phyloP scores from a whole-genome alignment of 2,329 filamentous ascomycete genomes.

The Alternaria tenuissima region DNA sequence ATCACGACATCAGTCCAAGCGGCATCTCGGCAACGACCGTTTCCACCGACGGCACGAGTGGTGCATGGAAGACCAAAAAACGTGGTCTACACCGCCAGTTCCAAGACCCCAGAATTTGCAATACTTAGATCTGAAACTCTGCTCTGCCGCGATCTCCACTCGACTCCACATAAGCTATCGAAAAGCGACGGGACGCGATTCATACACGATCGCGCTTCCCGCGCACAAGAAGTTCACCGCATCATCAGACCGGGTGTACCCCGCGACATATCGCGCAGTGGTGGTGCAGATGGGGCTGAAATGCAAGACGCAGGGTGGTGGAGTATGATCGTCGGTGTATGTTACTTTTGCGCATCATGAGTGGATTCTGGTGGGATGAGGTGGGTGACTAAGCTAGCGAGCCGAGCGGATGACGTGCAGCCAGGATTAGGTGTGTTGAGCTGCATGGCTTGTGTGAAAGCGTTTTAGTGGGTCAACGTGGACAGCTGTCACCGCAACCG shows the following conservation, averaged over 20 bases:
- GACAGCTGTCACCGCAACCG: conserved; percentile 26
- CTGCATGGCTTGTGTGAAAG: conserved; percentile 5
- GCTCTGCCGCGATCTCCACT: conserved; percentile 9
- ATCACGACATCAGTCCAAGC: neutral
- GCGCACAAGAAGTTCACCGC: conserved; percentile 10
- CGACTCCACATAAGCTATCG: conserved; percentile 13
- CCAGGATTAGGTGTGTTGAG: conserved; percentile 14
- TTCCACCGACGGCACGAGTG: neutral
- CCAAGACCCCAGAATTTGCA: conserved; percentile 8
- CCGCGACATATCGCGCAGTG: conserved; percentile 25
- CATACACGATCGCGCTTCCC: conserved; percentile 10
- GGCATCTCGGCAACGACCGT: conserved; percentile 3
- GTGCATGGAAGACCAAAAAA: neutral
- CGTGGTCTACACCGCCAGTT: conserved; percentile 17
- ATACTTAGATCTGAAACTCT: conserved; percentile 9
- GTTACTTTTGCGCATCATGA: conserved; percentile 4
- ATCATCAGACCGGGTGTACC: conserved; percentile 21
- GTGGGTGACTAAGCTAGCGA: conserved; percentile 11
- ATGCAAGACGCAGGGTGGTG: conserved; percentile 17
- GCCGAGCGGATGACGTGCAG: conserved; percentile 22
- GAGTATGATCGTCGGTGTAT: neutral
- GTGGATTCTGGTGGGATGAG: neutral
- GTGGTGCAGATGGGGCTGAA: conserved; percentile 20
- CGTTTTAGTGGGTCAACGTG: conserved; percentile 16
- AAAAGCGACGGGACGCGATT: conserved; percentile 9